Evolutionary conservation across 495 filamentous ascomycete species (phyloP).

Genomic region (Tuber melanosporum): DNA sequence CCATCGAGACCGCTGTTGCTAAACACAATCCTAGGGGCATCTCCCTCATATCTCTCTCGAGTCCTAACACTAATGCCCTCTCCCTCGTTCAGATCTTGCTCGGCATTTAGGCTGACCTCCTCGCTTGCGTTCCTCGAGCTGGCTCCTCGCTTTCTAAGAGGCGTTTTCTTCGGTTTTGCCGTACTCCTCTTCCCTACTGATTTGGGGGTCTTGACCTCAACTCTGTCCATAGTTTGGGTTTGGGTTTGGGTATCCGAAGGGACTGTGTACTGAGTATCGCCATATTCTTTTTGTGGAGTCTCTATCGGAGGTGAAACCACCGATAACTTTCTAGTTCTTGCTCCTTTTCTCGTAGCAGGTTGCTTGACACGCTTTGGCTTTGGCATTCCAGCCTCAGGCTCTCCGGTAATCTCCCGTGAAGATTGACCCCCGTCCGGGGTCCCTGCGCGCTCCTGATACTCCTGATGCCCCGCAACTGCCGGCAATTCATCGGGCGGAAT

Average conservation of each 20-base stretch:
- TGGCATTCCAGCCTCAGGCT: constrained; percentile 7
- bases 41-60: constrained; percentile 29
- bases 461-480: background rate
- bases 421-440: background rate
- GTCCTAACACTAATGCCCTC: constrained; percentile 14
- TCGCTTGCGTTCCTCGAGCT: constrained; percentile 6
- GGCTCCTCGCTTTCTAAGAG: constrained; percentile 10
- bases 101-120: background rate
- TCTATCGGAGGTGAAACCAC: constrained; percentile 10
- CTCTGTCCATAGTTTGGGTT: constrained; percentile 14
- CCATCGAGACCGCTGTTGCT: constrained; percentile 34
- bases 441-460: constrained; percentile 5
- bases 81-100: background rate
- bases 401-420: constrained; percentile 6
- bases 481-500: constrained; percentile 7
- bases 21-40: constrained; percentile 36
- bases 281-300: constrained; percentile 5
- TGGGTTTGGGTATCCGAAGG: constrained; percentile 26
- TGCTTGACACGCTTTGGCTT: constrained; percentile 23
- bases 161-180: constrained; percentile 9
- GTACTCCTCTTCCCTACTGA: constrained; percentile 8
- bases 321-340: constrained; percentile 12
- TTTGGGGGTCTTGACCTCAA: constrained; percentile 18
- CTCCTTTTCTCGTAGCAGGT: constrained; percentile 13
- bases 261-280: constrained; percentile 36